These are phyloP conservation scores for Neurospora discreta DNA, from an alignment of 495 filamentous ascomycete species.

Conservation along the genomic window DNA sequence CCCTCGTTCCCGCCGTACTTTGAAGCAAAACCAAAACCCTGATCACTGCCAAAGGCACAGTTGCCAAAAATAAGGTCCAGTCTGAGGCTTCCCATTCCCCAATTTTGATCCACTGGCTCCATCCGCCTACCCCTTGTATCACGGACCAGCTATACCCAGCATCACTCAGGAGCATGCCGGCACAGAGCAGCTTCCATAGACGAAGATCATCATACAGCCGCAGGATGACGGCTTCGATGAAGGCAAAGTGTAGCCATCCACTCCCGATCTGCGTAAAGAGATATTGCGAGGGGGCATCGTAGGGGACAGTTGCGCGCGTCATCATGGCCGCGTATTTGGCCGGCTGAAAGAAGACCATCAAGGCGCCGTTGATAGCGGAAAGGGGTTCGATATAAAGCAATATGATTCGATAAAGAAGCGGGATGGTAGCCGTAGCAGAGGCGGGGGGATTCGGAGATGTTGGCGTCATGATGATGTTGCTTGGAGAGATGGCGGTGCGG, in stretches of 20 bases:
- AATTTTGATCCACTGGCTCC: constrained; percentile 5
- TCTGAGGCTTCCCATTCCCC: constrained; percentile 11
- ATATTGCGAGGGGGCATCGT: constrained; percentile 4
- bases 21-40: constrained; percentile 10
- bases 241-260: constrained; percentile 41
- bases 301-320: constrained; percentile 8
- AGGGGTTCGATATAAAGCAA: constrained; percentile 51
- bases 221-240: constrained; percentile 48
- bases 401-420: constrained; percentile 34
- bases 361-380: constrained; percentile 12
- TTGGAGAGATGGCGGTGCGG: background rate
- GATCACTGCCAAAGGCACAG: constrained; percentile 3
- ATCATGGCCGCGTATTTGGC: constrained; percentile 20
- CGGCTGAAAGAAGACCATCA: constrained; percentile 34
- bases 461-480: background rate
- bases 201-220: constrained; percentile 36
- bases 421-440: constrained; percentile 10
- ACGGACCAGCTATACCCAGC: constrained; percentile 4
- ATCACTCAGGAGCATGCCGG: constrained; percentile 21
- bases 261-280: constrained; percentile 41
- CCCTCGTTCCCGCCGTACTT: constrained; percentile 5
- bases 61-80: constrained; percentile 6
- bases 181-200: constrained; percentile 37
- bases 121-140: constrained; percentile 21
- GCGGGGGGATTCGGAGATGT: background rate